phyloP scores from a whole-genome alignment of 139 green algal species.

The Nannochloris sp. region DNA sequence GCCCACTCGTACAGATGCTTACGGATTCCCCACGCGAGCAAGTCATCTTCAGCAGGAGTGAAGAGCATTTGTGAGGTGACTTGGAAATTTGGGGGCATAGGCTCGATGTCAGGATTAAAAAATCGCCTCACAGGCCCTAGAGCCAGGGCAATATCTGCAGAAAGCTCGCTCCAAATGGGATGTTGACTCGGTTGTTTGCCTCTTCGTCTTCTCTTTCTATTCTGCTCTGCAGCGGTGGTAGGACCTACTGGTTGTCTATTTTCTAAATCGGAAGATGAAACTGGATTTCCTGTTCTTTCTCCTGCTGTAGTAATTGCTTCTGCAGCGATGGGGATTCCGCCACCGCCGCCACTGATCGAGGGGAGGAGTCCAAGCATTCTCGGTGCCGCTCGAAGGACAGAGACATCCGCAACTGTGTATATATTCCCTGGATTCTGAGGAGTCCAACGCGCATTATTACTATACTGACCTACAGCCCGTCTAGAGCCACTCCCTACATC shows the following conservation, averaged over 20 bases:
- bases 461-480: no score
- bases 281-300: background rate
- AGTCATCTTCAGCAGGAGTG: slow-evolving; percentile 20
- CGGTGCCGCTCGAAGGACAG: slow-evolving; percentile 9
- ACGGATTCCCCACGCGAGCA: slow-evolving; percentile 27
- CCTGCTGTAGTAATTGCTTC: background rate
- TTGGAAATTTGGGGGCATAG: background rate
- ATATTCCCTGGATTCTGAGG: background rate
- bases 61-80: slow-evolving; percentile 16
- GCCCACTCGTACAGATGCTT: slow-evolving; percentile 27
- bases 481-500: background rate
- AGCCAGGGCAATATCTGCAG: background rate
- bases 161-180: slow-evolving; percentile 17
- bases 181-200: slow-evolving; percentile 3
- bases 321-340: background rate
- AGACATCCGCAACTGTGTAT: slow-evolving; percentile 17
- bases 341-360: no score
- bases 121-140: slow-evolving; percentile 2
- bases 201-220: background rate
- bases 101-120: slow-evolving; percentile 5
- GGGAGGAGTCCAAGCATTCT: background rate
- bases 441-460: background rate
- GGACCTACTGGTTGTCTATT: background rate
- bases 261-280: background rate
- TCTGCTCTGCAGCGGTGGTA: background rate